Conservation (phyloP, 140 eudicot genomes). For the Flaveria floridana region DNA sequence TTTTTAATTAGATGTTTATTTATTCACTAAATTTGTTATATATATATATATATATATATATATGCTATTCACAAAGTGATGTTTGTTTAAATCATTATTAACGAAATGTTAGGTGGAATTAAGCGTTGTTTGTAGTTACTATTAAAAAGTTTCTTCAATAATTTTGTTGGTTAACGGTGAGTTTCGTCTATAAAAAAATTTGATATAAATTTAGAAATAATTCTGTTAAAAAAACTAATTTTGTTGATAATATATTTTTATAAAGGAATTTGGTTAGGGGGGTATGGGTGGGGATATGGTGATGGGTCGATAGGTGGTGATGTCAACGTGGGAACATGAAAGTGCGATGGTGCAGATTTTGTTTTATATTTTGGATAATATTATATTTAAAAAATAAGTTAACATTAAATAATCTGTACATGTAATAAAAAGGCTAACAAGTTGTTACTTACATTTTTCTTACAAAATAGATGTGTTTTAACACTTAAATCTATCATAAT, state of each 20-base stretch:
- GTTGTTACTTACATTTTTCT: neutral
- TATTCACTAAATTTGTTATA: neutral
- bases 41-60: too few relatives aligned
- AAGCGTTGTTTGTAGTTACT: too few relatives aligned
- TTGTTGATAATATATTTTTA: neutral
- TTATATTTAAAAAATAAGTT: neutral
- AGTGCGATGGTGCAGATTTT: slow-evolving; percentile 35
- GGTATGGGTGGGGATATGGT: neutral
- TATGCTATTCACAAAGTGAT: too few relatives aligned
- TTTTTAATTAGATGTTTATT: neutral
- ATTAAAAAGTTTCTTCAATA: neutral
- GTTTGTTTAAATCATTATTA: too few relatives aligned
- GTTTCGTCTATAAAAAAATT: too few relatives aligned
- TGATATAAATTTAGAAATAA: too few relatives aligned
- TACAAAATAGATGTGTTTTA: too few relatives aligned
- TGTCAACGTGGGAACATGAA: slow-evolving; percentile 49
- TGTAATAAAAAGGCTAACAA: neutral
- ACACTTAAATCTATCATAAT: too few relatives aligned
- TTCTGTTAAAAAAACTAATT: too few relatives aligned
- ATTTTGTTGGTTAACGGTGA: neutral
- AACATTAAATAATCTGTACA: too few relatives aligned
- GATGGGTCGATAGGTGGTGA: slow-evolving; percentile 42
- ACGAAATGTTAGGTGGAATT: too few relatives aligned
- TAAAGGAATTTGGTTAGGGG: neutral
- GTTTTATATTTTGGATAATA: neutral